Conservation (phyloP, 345 rosid species). For the Eucalyptus regnans region DNA sequence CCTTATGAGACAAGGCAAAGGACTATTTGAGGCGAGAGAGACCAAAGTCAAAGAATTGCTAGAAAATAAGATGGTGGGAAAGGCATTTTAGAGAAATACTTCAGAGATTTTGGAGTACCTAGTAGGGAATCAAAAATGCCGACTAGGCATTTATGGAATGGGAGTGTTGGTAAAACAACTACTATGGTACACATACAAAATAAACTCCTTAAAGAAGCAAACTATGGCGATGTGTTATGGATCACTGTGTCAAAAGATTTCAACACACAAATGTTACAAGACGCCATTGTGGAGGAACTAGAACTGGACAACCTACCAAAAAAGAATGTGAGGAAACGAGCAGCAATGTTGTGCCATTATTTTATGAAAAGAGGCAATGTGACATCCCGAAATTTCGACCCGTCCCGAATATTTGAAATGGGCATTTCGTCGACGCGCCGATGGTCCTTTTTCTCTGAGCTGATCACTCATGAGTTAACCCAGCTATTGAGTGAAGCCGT, state of each 20-base stretch:
- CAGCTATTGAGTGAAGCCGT: too few relatives aligned
- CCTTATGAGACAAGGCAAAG: neutral
- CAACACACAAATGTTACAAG: neutral
- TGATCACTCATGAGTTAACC: too few relatives aligned
- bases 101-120: neutral
- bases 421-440: too few relatives aligned
- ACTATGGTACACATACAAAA: neutral
- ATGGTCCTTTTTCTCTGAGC: too few relatives aligned
- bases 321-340: neutral
- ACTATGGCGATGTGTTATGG: fast-evolving
- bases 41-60: neutral
- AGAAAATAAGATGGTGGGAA: neutral
- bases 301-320: fast-evolving
- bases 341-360: fast-evolving
- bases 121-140: neutral
- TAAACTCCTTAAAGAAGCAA: too few relatives aligned
- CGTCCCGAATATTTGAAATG: too few relatives aligned
- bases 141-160: neutral
- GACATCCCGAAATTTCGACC: too few relatives aligned
- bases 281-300: neutral
- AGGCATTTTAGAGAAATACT: neutral
- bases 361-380: fast-evolving
- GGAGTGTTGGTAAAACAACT: neutral
- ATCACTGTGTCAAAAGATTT: neutral
- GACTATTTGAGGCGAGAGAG: neutral